These are phyloP conservation scores for Pseudogymnoascus sp. DNA, from an alignment of 2,329 filamentous ascomycete species.

Conservation along the genomic window DNA sequence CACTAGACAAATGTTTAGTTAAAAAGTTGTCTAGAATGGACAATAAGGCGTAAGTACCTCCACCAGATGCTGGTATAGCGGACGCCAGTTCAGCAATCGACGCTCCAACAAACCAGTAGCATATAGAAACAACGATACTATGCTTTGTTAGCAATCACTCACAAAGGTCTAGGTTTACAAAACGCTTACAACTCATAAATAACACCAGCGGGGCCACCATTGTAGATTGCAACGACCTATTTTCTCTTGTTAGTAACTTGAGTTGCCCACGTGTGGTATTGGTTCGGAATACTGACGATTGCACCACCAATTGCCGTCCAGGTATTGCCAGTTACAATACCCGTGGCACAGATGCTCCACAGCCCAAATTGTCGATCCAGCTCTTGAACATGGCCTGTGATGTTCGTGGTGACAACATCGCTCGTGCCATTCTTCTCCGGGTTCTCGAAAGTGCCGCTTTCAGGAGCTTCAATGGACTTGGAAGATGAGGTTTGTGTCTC, in stretches of 20 bases:
- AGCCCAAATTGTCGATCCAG: slow-evolving; percentile 42
- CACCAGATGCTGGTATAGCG: slow-evolving; percentile 34
- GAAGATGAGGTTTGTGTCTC: neutral
- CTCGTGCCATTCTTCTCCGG: slow-evolving; percentile 13
- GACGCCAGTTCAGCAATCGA: slow-evolving; percentile 44
- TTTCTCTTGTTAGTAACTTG: neutral
- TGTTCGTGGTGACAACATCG: slow-evolving; percentile 32
- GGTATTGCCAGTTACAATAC: slow-evolving; percentile 36
- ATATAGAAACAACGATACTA: slow-evolving; percentile 38
- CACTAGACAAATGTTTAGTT: slow-evolving; percentile 24
- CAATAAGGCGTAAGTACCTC: slow-evolving; percentile 18
- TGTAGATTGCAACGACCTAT: slow-evolving; percentile 40
- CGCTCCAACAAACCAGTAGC: slow-evolving; percentile 43
- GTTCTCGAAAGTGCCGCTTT: neutral
- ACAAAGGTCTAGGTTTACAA: slow-evolving; percentile 30
- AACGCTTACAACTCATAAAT: slow-evolving; percentile 47
- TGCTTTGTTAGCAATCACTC: slow-evolving; percentile 37
- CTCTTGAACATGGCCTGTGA: slow-evolving; percentile 44
- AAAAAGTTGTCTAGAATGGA: neutral
- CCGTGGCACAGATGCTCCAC: slow-evolving; percentile 38
- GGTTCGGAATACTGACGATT: slow-evolving; percentile 30
- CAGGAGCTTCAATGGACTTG: neutral
- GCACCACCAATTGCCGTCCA: slow-evolving; percentile 39
- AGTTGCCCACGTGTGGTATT: neutral
- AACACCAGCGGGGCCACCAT: slow-evolving; percentile 54